Evolutionary conservation across 83 land plant genomes (phyloP).

Genomic region (Thuja plicata): DNA sequence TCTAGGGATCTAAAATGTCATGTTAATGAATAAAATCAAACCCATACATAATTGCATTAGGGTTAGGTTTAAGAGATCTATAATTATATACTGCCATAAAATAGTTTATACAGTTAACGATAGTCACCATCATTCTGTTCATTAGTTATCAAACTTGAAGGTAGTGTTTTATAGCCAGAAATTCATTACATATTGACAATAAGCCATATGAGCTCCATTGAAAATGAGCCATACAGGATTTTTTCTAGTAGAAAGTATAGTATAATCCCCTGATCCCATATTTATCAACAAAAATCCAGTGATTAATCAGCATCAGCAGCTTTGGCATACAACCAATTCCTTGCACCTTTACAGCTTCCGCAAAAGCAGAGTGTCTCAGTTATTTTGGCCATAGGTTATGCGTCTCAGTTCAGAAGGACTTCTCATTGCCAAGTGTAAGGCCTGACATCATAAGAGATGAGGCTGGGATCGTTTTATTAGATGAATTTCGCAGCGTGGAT

Average conservation of each 20-base stretch:
- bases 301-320: neutral
- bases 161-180: neutral
- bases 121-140: neutral
- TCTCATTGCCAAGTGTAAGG: slow-evolving; percentile 11
- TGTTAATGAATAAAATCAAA: too few relatives aligned
- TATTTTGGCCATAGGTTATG: neutral
- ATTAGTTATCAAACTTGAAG: neutral
- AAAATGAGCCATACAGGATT: neutral
- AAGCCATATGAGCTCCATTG: neutral
- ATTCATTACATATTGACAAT: neutral
- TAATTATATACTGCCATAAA: too few relatives aligned
- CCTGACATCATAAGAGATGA: too few relatives aligned
- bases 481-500: too few relatives aligned
- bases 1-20: too few relatives aligned
- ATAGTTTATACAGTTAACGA: neutral
- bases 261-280: neutral
- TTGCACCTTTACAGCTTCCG: neutral
- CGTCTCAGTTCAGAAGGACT: slow-evolving; percentile 1
- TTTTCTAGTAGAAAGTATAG: neutral
- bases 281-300: neutral
- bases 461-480: neutral
- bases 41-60: too few relatives aligned
- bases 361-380: neutral
- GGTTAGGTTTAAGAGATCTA: too few relatives aligned
- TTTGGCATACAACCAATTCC: neutral